These are phyloP conservation scores for Dendrocalamus latiflorus DNA, from an alignment of 202 grass and related monocot species.

Conservation along the genomic window DNA sequence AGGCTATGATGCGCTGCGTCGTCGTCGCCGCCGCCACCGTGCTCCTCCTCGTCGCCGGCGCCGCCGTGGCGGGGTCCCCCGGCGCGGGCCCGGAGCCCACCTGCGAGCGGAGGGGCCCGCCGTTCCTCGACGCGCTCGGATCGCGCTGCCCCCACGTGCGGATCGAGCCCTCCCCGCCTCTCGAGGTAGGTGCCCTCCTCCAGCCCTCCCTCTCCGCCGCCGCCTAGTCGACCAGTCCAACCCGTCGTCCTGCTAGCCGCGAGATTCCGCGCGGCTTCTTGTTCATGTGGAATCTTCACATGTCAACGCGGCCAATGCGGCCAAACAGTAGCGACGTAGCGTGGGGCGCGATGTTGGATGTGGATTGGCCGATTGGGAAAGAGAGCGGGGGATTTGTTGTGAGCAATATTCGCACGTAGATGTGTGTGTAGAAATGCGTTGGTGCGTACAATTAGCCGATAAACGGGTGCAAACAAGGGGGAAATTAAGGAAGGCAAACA, in stretches of 20 bases:
- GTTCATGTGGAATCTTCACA: neutral
- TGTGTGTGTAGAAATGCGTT: neutral
- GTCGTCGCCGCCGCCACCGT: constrained; percentile 27
- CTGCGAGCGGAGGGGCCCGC: constrained; percentile 30
- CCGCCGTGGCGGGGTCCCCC: neutral
- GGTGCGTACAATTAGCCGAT: neutral
- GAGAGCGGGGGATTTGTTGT: neutral
- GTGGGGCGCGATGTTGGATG: neutral
- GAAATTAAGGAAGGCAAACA: too few relatives aligned
- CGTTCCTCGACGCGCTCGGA: constrained; percentile 53
- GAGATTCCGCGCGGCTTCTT: neutral
- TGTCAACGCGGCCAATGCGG: neutral
- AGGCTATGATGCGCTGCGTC: neutral
- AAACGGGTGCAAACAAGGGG: neutral
- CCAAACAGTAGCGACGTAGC: too few relatives aligned
- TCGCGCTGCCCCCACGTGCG: constrained; percentile 47
- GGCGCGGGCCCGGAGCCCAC: neutral
- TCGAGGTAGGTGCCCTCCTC: constrained; percentile 46
- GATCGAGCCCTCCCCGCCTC: constrained; percentile 58
- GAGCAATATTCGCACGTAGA: neutral
- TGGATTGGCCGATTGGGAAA: neutral
- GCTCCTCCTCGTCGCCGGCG: constrained; percentile 1
- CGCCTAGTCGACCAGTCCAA: neutral
- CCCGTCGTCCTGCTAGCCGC: neutral
- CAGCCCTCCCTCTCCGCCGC: neutral